phyloP scores from a whole-genome alignment of 2,329 filamentous ascomycete species.

The Ophiostoma sp. region DNA sequence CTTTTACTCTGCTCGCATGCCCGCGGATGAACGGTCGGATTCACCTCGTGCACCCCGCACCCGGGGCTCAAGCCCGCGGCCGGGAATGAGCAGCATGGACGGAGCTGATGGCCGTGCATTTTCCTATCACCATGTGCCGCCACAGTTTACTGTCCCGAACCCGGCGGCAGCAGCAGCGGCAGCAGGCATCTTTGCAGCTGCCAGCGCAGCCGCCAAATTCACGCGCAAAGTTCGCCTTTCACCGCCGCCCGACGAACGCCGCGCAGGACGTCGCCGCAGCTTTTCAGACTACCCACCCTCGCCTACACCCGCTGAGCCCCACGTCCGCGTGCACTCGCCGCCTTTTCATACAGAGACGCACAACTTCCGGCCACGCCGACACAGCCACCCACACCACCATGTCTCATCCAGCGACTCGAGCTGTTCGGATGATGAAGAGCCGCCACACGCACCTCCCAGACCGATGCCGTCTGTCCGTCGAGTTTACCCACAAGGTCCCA shows the following conservation, averaged over 20 bases:
- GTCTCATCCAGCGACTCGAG: constrained; percentile 43
- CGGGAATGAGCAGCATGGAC: neutral
- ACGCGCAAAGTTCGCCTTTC: constrained; percentile 35
- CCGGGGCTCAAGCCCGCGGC: neutral
- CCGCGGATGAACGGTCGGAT: neutral
- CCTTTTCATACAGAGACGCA: constrained; percentile 30
- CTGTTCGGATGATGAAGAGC: constrained; percentile 35
- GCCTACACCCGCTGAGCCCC: constrained; percentile 30
- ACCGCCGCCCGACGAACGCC: constrained; percentile 37
- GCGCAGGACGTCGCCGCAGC: constrained; percentile 42
- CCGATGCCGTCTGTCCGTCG: constrained; percentile 35
- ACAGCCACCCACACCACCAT: constrained; percentile 45
- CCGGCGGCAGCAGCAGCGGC: constrained; percentile 20
- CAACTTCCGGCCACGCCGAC: constrained; percentile 37
- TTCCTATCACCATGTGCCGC: constrained; percentile 40
- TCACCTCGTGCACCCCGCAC: neutral
- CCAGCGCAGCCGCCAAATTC: constrained; percentile 28
- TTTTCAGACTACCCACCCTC: constrained; percentile 46
- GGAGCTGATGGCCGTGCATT: constrained; percentile 37
- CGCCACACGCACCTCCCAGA: constrained; percentile 29
- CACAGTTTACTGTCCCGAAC: constrained; percentile 31
- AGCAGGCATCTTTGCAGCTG: constrained; percentile 15
- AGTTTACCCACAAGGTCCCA: constrained; percentile 28
- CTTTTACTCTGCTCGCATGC: constrained; percentile 30
- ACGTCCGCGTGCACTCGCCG: constrained; percentile 23